Percentiles rank a stretch among this genome's conserved stretches.
Evolutionary conservation across 176 grass and related monocot species (phyloP).

Genomic region (Urochloa ruziziensis): DNA sequence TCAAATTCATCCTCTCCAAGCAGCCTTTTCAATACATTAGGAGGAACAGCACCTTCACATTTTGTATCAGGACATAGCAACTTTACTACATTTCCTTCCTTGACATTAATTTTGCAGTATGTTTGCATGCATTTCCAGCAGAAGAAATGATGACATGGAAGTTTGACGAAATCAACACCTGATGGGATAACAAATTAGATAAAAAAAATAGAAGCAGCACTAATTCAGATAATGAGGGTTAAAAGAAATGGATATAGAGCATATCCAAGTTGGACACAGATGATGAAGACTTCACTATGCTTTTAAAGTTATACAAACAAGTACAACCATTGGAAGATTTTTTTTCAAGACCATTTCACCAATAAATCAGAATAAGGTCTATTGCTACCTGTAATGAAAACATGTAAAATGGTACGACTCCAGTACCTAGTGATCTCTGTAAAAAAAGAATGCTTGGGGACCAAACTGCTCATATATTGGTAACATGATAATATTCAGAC

Average conservation of each 20-base stretch:
- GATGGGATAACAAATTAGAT: conserved; percentile 26
- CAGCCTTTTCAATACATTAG: conserved; percentile 64
- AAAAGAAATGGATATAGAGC: conserved; percentile 7
- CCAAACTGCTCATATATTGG: neutral
- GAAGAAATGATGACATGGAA: conserved; percentile 82
- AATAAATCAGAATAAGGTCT: conserved; percentile 2
- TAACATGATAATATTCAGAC: neutral
- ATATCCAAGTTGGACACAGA: conserved; percentile 9
- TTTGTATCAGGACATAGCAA: conserved; percentile 68
- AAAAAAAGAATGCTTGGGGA: neutral
- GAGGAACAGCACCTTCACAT: conserved; percentile 58
- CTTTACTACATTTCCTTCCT: conserved; percentile 71
- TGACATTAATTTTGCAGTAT: conserved; percentile 68
- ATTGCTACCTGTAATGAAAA: neutral
- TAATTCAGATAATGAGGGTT: conserved; percentile 16
- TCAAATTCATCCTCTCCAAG: conserved; percentile 64
- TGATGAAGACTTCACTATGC: neutral
- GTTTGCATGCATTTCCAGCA: conserved; percentile 79
- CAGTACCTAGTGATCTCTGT: neutral
- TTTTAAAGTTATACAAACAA: conserved; percentile 11
- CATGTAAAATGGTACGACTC: neutral
- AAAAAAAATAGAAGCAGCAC: neutral
- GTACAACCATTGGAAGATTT: neutral
- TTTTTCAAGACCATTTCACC: neutral
- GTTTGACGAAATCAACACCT: conserved; percentile 72